These are phyloP conservation scores for Cercospora nicotianae DNA, from an alignment of 2,329 filamentous ascomycete genomes.

Conservation along the genomic window DNA sequence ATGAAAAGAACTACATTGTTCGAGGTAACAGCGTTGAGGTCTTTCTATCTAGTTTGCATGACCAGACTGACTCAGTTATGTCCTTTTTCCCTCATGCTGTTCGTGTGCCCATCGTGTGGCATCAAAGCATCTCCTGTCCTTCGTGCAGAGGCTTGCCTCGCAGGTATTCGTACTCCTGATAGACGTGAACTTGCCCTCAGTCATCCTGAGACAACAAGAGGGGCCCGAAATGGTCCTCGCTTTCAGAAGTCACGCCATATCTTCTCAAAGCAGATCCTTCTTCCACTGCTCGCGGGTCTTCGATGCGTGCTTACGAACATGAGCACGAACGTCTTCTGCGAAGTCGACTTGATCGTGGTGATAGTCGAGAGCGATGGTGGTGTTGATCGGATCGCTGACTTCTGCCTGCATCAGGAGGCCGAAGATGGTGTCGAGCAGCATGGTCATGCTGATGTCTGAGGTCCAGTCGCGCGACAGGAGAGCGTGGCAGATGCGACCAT, in stretches of 20 bases:
- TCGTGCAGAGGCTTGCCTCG: no score
- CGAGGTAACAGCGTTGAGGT: background rate
- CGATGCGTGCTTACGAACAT: constrained; percentile 36
- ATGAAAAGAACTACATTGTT: background rate
- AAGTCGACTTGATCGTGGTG: constrained; percentile 39
- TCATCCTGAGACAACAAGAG: background rate
- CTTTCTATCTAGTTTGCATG: background rate
- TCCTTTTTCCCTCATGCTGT: background rate
- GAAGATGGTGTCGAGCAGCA: constrained; percentile 40
- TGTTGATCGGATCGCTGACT: constrained; percentile 38
- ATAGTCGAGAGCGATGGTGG: constrained; percentile 38
- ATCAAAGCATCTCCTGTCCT: background rate
- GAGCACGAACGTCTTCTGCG: constrained; percentile 35
- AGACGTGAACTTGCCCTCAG: no score
- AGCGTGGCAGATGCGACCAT: constrained; percentile 42
- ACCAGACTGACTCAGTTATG: background rate
- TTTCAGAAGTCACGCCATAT: background rate
- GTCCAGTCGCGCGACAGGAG: constrained; percentile 42
- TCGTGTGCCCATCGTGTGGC: background rate
- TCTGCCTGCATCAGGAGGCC: constrained; percentile 40
- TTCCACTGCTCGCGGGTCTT: constrained; percentile 37
- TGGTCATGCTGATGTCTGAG: constrained; percentile 37
- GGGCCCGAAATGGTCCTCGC: background rate
- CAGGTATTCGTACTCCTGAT: no score
- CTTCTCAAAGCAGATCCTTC: constrained; percentile 16